Conservation (phyloP, 345 rosid species). For the Linum lewisii region DNA sequence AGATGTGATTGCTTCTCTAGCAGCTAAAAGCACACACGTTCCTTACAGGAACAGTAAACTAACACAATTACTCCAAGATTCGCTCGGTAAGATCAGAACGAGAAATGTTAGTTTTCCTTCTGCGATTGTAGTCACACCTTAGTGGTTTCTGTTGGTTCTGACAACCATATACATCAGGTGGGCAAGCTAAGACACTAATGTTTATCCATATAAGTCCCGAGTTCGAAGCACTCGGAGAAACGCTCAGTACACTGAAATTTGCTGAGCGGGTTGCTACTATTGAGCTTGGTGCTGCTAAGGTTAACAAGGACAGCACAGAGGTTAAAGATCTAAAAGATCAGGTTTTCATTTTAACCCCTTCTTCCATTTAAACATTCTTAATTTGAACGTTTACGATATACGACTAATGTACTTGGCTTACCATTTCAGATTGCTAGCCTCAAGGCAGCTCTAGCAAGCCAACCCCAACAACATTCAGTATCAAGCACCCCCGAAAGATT, state of each 20-base stretch:
- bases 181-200: slow-evolving; percentile 29
- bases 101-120: neutral
- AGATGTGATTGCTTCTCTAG: slow-evolving; percentile 27
- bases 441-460: slow-evolving; percentile 23
- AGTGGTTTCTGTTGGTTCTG: neutral
- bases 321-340: slow-evolving; percentile 30
- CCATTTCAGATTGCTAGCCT: slow-evolving; percentile 22
- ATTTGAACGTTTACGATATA: too few relatives aligned
- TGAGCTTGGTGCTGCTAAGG: slow-evolving; percentile 30
- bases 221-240: slow-evolving; percentile 23
- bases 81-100: slow-evolving; percentile 17
- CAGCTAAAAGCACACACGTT: slow-evolving; percentile 21
- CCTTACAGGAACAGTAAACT: slow-evolving; percentile 30
- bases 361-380: neutral
- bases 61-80: slow-evolving; percentile 30
- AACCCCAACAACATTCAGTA: slow-evolving; percentile 16
- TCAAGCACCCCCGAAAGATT: slow-evolving; percentile 23
- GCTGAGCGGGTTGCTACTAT: slow-evolving; percentile 29
- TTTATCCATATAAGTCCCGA: slow-evolving; percentile 30
- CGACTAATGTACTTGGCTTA: neutral
- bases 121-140: too few relatives aligned
- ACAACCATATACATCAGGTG: slow-evolving; percentile 13
- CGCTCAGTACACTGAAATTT: slow-evolving; percentile 26
- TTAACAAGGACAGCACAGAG: slow-evolving; percentile 23
- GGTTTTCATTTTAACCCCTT: slow-evolving; percentile 4